Conservation (phyloP, 2,329 filamentous ascomycete genomes). For the Coniella lustricola region DNA sequence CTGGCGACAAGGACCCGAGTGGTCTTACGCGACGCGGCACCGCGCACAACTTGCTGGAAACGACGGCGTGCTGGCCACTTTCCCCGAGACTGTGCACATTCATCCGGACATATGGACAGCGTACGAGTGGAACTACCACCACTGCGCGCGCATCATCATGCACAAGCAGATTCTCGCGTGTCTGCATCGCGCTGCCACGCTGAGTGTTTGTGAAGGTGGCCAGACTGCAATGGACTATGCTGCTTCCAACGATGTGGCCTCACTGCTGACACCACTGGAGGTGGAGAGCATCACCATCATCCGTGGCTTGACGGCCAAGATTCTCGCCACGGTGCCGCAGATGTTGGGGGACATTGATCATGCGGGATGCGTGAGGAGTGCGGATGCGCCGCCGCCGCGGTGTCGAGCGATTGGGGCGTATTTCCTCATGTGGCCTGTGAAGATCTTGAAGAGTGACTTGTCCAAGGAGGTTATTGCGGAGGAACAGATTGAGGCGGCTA, state of each 20-base stretch:
- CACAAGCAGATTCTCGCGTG: slow-evolving; percentile 29
- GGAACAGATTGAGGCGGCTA: slow-evolving; percentile 24
- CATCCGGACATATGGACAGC: slow-evolving; percentile 33
- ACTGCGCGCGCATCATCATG: slow-evolving; percentile 30
- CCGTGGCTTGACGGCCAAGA: slow-evolving; percentile 24
- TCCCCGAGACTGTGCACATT: slow-evolving; percentile 26
- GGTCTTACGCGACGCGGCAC: slow-evolving; percentile 25
- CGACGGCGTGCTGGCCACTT: background rate
- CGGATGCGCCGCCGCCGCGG: slow-evolving; percentile 17
- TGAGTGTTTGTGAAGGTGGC: background rate
- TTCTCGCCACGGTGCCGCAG: slow-evolving; percentile 32
- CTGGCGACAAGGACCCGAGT: slow-evolving; percentile 28
- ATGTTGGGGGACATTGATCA: slow-evolving; percentile 29
- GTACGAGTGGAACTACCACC: slow-evolving; percentile 36
- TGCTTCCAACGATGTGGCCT: slow-evolving; percentile 7
- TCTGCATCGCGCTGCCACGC: slow-evolving; percentile 15
- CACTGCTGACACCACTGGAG: slow-evolving; percentile 12
- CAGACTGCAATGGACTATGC: slow-evolving; percentile 1
- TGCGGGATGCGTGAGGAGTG: slow-evolving; percentile 16
- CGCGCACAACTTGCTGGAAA: slow-evolving; percentile 17
- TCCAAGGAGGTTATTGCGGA: slow-evolving; percentile 17
- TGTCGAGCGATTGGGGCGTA: slow-evolving; percentile 30
- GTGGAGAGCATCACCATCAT: slow-evolving; percentile 21
- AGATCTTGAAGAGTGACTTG: slow-evolving; percentile 24
- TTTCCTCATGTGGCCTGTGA: slow-evolving; percentile 32